A percentile compares a stretch with the other conserved stretches of the same genome.
These are phyloP conservation scores for Sporothrix brasiliensis DNA, from an alignment of 2,329 filamentous ascomycete genomes.

Conservation along the genomic window DNA sequence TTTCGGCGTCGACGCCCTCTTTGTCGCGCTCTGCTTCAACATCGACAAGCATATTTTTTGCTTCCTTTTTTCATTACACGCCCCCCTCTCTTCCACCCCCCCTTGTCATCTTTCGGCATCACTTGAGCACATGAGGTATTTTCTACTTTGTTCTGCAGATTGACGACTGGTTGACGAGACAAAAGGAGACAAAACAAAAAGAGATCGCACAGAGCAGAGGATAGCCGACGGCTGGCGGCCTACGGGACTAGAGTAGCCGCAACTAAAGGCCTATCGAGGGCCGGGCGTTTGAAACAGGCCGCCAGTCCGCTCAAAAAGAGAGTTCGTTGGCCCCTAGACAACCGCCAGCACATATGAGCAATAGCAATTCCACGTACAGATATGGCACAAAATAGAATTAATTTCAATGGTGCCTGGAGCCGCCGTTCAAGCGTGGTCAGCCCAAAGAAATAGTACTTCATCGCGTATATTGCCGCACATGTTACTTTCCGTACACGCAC, in stretches of 20 bases:
- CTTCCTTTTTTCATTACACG: constrained; percentile 13
- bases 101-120: constrained; percentile 7
- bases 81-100: background rate
- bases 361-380: too few relatives aligned
- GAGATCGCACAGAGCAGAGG: background rate
- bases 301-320: background rate
- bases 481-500: background rate
- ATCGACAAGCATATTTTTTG: background rate
- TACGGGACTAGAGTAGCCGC: too few relatives aligned
- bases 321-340: background rate
- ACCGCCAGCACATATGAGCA: background rate
- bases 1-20: constrained; percentile 22
- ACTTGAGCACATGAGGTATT: constrained; percentile 29
- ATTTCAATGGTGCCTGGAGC: background rate
- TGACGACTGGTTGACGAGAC: background rate
- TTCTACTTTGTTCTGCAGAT: constrained; percentile 22
- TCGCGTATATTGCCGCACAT: too few relatives aligned
- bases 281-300: too few relatives aligned
- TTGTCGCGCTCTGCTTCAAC: background rate
- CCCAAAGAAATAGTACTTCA: too few relatives aligned
- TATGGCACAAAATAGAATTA: background rate
- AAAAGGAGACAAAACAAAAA: background rate
- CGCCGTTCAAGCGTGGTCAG: background rate
- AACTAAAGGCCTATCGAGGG: too few relatives aligned
- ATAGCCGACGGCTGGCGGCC: too few relatives aligned